These are phyloP conservation scores for Starmerella tilneyi DNA, from an alignment of 805 yeast genomes.

Conservation along the genomic window DNA sequence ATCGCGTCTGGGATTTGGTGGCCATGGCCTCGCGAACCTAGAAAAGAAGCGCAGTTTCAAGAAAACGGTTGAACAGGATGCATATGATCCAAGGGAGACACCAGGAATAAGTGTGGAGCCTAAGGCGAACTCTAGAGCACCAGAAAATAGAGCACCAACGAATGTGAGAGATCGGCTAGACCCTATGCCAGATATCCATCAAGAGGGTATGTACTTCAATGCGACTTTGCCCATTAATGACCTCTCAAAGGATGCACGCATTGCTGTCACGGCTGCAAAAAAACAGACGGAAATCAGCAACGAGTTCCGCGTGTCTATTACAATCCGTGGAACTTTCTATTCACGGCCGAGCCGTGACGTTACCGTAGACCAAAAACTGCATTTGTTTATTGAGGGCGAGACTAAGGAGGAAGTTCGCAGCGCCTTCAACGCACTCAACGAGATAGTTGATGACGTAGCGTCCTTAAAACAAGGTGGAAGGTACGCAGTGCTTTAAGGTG, in stretches of 20 bases:
- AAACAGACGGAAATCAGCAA: constrained; percentile 15
- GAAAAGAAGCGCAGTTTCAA: constrained; percentile 44
- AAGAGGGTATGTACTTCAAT: constrained; percentile 35
- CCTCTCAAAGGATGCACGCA: constrained; percentile 46
- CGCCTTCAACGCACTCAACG: constrained; percentile 19
- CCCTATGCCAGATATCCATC: background rate
- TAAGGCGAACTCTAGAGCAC: background rate
- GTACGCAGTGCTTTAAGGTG: constrained; percentile 14
- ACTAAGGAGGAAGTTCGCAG: constrained; percentile 43
- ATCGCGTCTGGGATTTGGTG: constrained; percentile 87
- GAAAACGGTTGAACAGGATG: constrained; percentile 43
- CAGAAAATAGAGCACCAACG: too few species aligned
- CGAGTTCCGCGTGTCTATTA: constrained; percentile 49
- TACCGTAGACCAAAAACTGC: constrained; percentile 43
- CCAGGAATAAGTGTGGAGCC: background rate
- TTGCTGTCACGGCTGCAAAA: constrained; percentile 23
- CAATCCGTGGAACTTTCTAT: constrained; percentile 70
- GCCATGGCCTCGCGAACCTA: constrained; percentile 74
- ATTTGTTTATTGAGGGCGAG: constrained; percentile 66
- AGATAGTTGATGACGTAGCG: constrained; percentile 1
- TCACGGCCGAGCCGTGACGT: constrained; percentile 39
- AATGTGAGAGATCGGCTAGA: too few species aligned
- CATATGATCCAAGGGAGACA: background rate
- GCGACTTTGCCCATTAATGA: constrained; percentile 74
- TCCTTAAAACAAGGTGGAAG: constrained; percentile 2